A percentile compares a stretch with the other conserved stretches of the same genome.
Evolutionary conservation across 2,329 filamentous ascomycete genomes (phyloP).

Genomic region (Tympanopsis confertula): DNA sequence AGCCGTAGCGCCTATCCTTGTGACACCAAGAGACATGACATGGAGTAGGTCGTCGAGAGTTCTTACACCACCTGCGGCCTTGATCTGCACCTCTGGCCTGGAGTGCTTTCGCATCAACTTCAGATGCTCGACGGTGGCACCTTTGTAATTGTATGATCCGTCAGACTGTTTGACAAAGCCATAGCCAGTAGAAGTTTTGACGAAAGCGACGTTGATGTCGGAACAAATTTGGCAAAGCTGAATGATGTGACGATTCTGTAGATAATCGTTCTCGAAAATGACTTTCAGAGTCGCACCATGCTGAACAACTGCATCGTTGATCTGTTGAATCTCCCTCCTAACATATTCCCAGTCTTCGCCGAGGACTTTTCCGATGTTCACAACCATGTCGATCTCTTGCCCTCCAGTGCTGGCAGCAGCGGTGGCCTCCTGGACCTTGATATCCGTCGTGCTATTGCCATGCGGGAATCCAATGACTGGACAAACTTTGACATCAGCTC

Average conservation of each 20-base stretch:
- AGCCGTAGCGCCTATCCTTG: conserved; percentile 41
- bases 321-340: conserved; percentile 30
- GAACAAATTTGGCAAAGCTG: conserved; percentile 43
- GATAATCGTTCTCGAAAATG: conserved; percentile 51
- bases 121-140: conserved; percentile 36
- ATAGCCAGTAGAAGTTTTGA: conserved; percentile 51
- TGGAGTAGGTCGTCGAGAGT: conserved; percentile 43
- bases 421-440: conserved; percentile 40
- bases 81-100: conserved; percentile 34
- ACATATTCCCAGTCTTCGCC: conserved; percentile 46
- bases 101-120: conserved; percentile 38
- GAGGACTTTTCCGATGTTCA: conserved; percentile 47
- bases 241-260: conserved; percentile 34
- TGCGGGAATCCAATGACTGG: conserved; percentile 51
- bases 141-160: conserved; percentile 38
- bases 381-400: conserved; percentile 46
- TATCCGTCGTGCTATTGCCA: conserved; percentile 38
- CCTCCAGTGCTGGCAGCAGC: conserved; percentile 34
- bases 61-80: conserved; percentile 44
- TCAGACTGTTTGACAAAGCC: conserved; percentile 43
- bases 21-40: conserved; percentile 40
- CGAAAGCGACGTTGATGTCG: conserved; percentile 35
- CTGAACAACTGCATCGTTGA: conserved; percentile 34
- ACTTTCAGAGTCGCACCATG: conserved; percentile 39
- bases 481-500: conserved; percentile 36